phyloP scores from a whole-genome alignment of 768 basidiomycete genomes.

The Russula griseocarnosa region DNA sequence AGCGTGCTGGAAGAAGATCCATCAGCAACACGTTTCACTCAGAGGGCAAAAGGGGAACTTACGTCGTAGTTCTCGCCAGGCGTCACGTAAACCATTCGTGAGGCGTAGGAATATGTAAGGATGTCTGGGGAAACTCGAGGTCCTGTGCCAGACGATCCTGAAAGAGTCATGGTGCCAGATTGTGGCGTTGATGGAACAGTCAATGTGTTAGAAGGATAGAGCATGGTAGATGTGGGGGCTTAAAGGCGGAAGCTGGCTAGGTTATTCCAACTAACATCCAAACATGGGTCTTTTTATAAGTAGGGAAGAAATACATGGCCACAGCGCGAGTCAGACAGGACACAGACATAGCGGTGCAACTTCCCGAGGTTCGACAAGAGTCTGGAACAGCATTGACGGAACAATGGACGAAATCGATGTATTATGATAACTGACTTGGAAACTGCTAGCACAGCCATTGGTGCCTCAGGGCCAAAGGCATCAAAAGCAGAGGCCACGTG shows the following conservation, averaged over 20 bases:
- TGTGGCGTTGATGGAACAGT: neutral
- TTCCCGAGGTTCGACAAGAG: neutral
- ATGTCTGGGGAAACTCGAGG: constrained; percentile 9
- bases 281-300: neutral
- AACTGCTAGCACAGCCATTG: too few relatives aligned
- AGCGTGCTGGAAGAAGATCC: constrained; percentile 27
- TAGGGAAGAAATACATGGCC: neutral
- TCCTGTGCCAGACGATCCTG: neutral
- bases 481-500: too few relatives aligned
- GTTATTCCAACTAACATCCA: neutral
- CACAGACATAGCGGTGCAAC: neutral
- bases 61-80: constrained; percentile 31
- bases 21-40: too few relatives aligned
- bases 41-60: neutral
- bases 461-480: too few relatives aligned
- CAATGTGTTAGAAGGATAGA: neutral
- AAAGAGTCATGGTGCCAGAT: too few relatives aligned
- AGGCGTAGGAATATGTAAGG: constrained; percentile 32
- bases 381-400: neutral
- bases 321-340: neutral
- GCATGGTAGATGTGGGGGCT: neutral
- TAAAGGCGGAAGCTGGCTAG: neutral
- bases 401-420: neutral
- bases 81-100: constrained; percentile 33
- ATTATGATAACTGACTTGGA: neutral